Percentiles rank a stretch among this genome's conserved stretches.
Evolutionary conservation across 2,329 filamentous ascomycete genomes (phyloP).

Genomic region (Metarhizium brunneum): DNA sequence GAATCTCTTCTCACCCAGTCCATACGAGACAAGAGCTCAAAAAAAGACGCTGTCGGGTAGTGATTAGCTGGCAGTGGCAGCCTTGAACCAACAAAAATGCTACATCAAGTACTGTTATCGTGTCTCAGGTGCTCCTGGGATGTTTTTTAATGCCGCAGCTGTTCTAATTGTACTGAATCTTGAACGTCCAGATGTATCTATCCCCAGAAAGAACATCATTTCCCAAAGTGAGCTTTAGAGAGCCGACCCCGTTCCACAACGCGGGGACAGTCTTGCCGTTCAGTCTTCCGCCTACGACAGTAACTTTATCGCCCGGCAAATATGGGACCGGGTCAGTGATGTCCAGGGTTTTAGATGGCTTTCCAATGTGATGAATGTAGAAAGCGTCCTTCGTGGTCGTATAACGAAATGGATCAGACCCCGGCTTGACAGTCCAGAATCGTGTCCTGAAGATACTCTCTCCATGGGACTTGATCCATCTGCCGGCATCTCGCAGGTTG

Average conservation of each 20-base stretch:
- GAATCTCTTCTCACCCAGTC: too few species aligned
- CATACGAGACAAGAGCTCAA: too few species aligned
- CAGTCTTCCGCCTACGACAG: conserved; percentile 26
- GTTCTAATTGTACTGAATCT: conserved; percentile 10
- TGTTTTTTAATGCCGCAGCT: neutral
- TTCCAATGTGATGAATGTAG: conserved; percentile 36
- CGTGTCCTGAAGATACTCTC: conserved; percentile 49
- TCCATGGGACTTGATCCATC: conserved; percentile 41
- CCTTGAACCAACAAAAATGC: neutral
- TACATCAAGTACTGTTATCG: neutral
- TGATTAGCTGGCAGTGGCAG: neutral
- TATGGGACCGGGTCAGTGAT: conserved; percentile 35
- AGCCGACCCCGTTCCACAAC: conserved; percentile 10
- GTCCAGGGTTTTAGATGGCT: conserved; percentile 29
- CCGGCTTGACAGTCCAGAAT: conserved; percentile 28
- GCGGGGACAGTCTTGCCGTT: conserved; percentile 14
- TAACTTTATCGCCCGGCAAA: conserved; percentile 35
- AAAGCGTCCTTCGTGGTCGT: conserved; percentile 42
- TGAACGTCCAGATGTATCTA: conserved; percentile 26
- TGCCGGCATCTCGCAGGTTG: conserved; percentile 38
- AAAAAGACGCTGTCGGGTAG: too few species aligned
- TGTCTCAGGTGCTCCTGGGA: neutral
- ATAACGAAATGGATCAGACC: conserved; percentile 29
- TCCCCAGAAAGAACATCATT: conserved; percentile 22
- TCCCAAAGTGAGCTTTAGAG: conserved; percentile 21